Evolutionary conservation across 2,329 filamentous ascomycete genomes (phyloP).

Genomic region (Fusarium irregulare): DNA sequence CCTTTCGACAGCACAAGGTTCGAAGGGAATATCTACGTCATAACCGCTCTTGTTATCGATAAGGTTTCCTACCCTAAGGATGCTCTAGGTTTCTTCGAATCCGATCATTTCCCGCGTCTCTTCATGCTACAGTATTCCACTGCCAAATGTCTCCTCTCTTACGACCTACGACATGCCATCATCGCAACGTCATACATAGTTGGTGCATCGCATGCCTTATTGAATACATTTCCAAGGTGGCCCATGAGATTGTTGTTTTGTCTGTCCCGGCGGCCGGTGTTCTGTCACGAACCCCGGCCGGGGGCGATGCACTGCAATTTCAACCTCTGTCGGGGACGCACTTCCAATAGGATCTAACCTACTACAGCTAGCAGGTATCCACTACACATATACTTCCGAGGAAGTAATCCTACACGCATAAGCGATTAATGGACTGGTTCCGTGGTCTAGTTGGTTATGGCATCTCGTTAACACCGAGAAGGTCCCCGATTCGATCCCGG

Average conservation of each 20-base stretch:
- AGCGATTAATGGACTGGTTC: not conserved
- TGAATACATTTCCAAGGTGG: too few species aligned
- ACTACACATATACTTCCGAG: rapidly evolving
- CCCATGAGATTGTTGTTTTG: too few species aligned
- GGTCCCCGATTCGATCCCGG: slow-evolving; percentile 32
- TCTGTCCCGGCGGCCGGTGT: too few species aligned
- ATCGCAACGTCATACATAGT: not conserved
- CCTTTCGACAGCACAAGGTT: not conserved
- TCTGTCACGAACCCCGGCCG: too few species aligned
- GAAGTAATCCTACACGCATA: not conserved
- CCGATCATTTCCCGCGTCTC: not conserved
- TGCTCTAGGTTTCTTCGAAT: not conserved
- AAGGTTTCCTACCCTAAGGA: not conserved
- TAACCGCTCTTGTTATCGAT: not conserved
- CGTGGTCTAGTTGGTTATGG: slow-evolving; percentile 35
- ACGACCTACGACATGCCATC: not conserved
- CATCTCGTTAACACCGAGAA: slow-evolving; percentile 37
- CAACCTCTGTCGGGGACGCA: too few species aligned
- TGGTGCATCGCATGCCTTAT: not conserved
- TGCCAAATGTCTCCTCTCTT: not conserved
- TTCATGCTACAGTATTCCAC: not conserved
- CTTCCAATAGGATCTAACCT: not conserved
- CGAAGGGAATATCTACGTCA: not conserved
- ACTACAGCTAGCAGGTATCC: too few species aligned
- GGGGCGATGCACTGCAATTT: too few species aligned